These are phyloP conservation scores for Monosporascus sp. DNA, from an alignment of 2,329 filamentous ascomycete genomes.

Conservation along the genomic window DNA sequence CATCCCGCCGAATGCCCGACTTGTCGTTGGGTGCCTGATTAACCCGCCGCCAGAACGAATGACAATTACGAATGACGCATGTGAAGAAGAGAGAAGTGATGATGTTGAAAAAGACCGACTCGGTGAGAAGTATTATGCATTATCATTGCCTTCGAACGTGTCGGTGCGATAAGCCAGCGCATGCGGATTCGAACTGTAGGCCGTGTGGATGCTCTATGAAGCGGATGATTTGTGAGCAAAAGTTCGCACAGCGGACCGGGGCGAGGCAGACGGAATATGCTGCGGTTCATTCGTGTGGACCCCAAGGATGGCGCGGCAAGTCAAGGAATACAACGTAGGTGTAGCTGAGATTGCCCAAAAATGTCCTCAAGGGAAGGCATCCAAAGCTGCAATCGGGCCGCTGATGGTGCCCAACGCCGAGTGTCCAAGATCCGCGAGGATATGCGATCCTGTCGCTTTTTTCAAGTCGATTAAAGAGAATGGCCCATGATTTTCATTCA, in stretches of 20 bases:
- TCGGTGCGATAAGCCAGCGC: slow-evolving; percentile 1
- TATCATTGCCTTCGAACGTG: slow-evolving; percentile 12
- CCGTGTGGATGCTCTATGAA: not conserved
- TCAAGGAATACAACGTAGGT: not conserved
- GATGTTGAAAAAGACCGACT: not conserved
- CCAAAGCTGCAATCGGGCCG: too few relatives aligned
- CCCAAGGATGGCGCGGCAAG: too few relatives aligned
- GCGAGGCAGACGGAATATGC: not conserved
- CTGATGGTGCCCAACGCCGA: too few relatives aligned
- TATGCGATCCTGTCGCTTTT: slow-evolving; percentile 1
- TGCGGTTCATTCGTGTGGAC: too few relatives aligned
- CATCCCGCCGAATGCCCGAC: slow-evolving; percentile 1
- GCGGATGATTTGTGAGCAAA: slow-evolving; percentile 2
- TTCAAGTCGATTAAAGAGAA: slow-evolving; percentile 7
- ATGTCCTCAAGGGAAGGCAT: too few relatives aligned
- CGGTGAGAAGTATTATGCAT: slow-evolving; percentile 17
- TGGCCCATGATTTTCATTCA: slow-evolving; percentile 17
- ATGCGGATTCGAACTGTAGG: slow-evolving; percentile 4
- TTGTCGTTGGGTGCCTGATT: not conserved
- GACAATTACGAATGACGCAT: slow-evolving; percentile 6
- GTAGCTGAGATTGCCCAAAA: too few relatives aligned
- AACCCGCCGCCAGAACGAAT: not conserved
- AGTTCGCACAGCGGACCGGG: not conserved
- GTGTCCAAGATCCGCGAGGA: not conserved
- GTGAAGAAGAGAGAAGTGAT: slow-evolving; percentile 8